Conservation (phyloP, 2,329 filamentous ascomycete genomes). For the Teratosphaeria destructans region DNA sequence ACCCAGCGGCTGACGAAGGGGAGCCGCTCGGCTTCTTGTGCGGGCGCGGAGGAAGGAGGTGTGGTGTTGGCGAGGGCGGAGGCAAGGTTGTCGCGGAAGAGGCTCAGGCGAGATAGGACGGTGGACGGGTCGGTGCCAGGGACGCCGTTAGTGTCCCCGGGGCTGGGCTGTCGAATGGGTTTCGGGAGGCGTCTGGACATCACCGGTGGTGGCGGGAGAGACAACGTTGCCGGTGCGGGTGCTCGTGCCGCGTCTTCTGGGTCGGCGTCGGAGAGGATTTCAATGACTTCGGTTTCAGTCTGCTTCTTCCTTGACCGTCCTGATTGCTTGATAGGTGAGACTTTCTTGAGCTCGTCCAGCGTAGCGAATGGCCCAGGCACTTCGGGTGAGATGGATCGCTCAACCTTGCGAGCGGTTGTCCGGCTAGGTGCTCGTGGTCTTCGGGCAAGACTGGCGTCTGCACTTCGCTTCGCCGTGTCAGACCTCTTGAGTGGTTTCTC, state of each 20-base stretch:
- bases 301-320: conserved; percentile 14
- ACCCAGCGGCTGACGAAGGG: conserved; percentile 67
- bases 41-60: conserved; percentile 25
- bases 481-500: conserved; percentile 15
- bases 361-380: conserved; percentile 20
- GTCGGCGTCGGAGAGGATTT: conserved; percentile 26
- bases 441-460: conserved; percentile 27
- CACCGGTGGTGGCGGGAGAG: conserved; percentile 16
- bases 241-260: conserved; percentile 13
- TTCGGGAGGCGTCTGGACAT: conserved; percentile 20
- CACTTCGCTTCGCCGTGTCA: conserved; percentile 19
- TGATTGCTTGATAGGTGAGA: conserved; percentile 13
- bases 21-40: conserved; percentile 38
- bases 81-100: conserved; percentile 37
- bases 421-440: conserved; percentile 21
- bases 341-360: conserved; percentile 22
- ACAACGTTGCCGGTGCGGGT: conserved; percentile 7
- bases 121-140: conserved; percentile 33
- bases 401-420: conserved; percentile 5
- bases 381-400: conserved; percentile 17
- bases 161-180: conserved; percentile 10
- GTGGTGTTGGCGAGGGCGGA: conserved; percentile 29
- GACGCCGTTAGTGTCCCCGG: conserved; percentile 14
- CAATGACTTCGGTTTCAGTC: conserved; percentile 23
- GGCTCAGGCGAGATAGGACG: conserved; percentile 35